Base-by-base conservation (phyloP, 495 filamentous ascomycete species). In the Penicillium soppii region DNA sequence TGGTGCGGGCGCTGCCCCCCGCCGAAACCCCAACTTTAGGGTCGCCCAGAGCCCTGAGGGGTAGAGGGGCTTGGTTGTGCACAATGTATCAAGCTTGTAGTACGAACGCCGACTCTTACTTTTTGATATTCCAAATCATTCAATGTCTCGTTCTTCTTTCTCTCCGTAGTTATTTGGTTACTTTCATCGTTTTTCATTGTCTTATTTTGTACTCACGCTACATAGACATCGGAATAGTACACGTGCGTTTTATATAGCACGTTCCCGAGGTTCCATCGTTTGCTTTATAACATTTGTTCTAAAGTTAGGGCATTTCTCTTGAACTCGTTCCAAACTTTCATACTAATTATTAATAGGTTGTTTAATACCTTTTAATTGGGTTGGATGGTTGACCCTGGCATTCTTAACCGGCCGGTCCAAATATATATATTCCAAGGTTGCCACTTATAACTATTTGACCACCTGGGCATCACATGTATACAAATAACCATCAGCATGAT, bases 1-100 rank as follows among this genome's bases (percentile, higher is more conserved):
- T 15, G 8, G 7, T 30, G 16, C 32, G 30, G 29, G 43, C 43
- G 13, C 29, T 46, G 27, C 13, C 26, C 42, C 43, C 43, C 43
- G 21, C 43, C 43, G 8, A 17, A 15, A 46, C 19, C 5, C 32
- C 43, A 46, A 46, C 30, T 6, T 46, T n/a, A 35, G 30, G 29
- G 30, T 46, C 43, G 29, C 29, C 43, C 43, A 32, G 29, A 19
- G 43, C 43, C 30, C 43, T 36, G 42, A n/a, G 10, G 27, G 10
- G 27, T 32, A 45, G 17, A 33, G 43, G 43, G 43, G 26, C 19
- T 26, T 20, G 17, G 7, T 27, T 45, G 42, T 8, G 20, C 13
- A 46, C 30, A 36, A 46, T 13, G 19, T 46, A 27, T 26, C 29
- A 4, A 10, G 6, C 23, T 33, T 29, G 43, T 46, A 32, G 26